These are phyloP conservation scores for Saitozyma podzolica DNA, from an alignment of 768 basidiomycete species.

Conservation along the genomic window DNA sequence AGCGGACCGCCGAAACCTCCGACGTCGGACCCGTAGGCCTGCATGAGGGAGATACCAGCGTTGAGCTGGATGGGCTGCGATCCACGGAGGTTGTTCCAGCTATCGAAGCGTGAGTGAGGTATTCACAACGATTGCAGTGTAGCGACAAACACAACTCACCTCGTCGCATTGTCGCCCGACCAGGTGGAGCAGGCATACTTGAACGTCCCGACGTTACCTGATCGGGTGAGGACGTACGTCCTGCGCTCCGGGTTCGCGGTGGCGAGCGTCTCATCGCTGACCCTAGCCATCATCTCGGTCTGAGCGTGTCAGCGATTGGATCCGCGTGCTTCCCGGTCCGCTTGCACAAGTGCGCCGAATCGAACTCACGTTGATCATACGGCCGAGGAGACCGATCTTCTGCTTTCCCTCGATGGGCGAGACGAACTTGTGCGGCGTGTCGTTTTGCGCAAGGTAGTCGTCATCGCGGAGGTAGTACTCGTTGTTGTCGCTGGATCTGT, in stretches of 20 bases:
- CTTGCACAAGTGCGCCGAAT: background rate
- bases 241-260: slow-evolving; percentile 35
- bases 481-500: slow-evolving; percentile 46
- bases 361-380: slow-evolving; percentile 44
- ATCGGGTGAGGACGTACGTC: slow-evolving; percentile 48
- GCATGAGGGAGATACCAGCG: slow-evolving; percentile 46
- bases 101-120: slow-evolving; percentile 8
- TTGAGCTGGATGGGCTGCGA: slow-evolving; percentile 48
- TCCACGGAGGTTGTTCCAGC: slow-evolving; percentile 50
- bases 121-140: background rate
- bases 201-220: slow-evolving; percentile 48
- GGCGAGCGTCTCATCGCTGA: slow-evolving; percentile 37
- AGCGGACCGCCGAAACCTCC: slow-evolving; percentile 51
- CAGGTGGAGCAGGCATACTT: slow-evolving; percentile 48
- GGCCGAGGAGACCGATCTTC: slow-evolving; percentile 41
- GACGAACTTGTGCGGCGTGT: slow-evolving; percentile 19
- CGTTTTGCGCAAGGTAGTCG: slow-evolving; percentile 25
- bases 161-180: slow-evolving; percentile 49
- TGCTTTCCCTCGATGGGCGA: slow-evolving; percentile 22
- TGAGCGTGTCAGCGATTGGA: slow-evolving; percentile 5
- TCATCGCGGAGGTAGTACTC: slow-evolving; percentile 49
- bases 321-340: background rate
- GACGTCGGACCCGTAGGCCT: slow-evolving; percentile 46
- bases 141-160: slow-evolving; percentile 2
- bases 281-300: slow-evolving; percentile 41